Evolutionary conservation across 352 stramenopile genomes (phyloP).

Genomic region (Phytophthora ramorum): DNA sequence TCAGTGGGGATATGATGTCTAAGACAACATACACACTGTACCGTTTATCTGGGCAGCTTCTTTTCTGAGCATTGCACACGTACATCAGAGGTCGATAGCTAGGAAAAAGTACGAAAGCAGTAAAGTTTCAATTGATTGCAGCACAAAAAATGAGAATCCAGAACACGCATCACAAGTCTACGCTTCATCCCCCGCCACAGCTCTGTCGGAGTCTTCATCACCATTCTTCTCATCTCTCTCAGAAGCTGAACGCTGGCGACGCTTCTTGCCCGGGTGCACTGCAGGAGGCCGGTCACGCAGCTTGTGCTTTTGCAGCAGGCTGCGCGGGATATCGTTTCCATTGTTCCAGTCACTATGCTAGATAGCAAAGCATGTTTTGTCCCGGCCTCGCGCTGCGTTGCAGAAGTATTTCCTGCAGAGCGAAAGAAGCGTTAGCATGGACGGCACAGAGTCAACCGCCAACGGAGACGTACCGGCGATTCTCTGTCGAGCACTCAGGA

Average conservation of each 20-base stretch:
- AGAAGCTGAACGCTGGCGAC: not conserved
- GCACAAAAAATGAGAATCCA: not conserved
- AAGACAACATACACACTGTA: slow-evolving; percentile 5
- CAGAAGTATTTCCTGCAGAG: slow-evolving; percentile 6
- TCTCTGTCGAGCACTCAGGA: not conserved
- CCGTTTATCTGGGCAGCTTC: slow-evolving; percentile 1
- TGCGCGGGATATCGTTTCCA: not conserved
- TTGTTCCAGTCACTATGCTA: slow-evolving; percentile 9
- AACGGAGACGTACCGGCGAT: not conserved
- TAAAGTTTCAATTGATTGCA: slow-evolving; percentile 5
- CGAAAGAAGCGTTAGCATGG: not conserved
- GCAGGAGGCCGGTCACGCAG: not conserved
- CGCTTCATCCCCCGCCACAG: not conserved
- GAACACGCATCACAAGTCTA: not conserved
- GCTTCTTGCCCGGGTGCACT: not conserved
- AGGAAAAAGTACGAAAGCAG: not conserved
- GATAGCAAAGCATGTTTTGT: not conserved
- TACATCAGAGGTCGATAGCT: not conserved
- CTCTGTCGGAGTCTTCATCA: not conserved
- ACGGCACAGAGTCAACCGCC: not conserved
- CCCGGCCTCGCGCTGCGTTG: not conserved
- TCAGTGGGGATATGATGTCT: not conserved
- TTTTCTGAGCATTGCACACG: slow-evolving; percentile 4
- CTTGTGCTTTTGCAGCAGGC: not conserved
- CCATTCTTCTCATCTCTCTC: not conserved